phyloP scores from a whole-genome alignment of 345 rosid species.

The Brassica juncea region DNA sequence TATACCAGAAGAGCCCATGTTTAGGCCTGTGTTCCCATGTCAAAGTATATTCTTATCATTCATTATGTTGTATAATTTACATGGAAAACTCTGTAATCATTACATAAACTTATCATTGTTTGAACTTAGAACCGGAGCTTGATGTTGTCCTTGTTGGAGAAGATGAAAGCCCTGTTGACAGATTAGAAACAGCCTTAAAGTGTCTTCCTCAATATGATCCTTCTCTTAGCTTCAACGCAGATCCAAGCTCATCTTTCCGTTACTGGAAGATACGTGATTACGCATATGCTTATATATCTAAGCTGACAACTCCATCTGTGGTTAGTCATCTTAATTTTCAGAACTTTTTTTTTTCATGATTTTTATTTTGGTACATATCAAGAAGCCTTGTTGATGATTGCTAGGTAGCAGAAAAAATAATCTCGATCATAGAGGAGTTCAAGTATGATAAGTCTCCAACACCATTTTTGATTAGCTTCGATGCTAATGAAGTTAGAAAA shows the following conservation, averaged over 20 bases:
- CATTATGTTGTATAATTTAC: not conserved
- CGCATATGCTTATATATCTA: conserved; percentile 75
- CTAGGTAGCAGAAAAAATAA: conserved; percentile 67
- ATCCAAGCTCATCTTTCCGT: conserved; percentile 47
- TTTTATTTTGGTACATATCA: conserved; percentile 6
- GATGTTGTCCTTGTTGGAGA: conserved; percentile 53
- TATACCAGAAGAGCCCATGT: conserved; percentile 88
- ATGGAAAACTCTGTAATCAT: not conserved
- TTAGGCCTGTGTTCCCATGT: conserved; percentile 78
- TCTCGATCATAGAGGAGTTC: conserved; percentile 58
- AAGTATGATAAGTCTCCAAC: conserved; percentile 56
- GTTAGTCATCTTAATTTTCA: conserved; percentile 42
- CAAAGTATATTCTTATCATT: conserved; percentile 54
- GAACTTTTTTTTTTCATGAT: not conserved
- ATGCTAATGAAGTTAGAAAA: conserved; percentile 59
- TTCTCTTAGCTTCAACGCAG: conserved; percentile 45
- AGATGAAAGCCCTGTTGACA: conserved; percentile 62
- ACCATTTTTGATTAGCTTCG: conserved; percentile 64
- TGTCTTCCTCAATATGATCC: conserved; percentile 73
- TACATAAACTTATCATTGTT: conserved; percentile 8
- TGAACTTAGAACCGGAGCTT: conserved; percentile 58
- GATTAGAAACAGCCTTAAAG: conserved; percentile 62
- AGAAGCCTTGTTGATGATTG: conserved; percentile 28
- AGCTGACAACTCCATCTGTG: conserved; percentile 66
- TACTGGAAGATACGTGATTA: conserved; percentile 93